Evolutionary conservation across 805 yeast species (phyloP), one percentile per base, ranked within the genome.

Genomic region (Kuraishia molischiana): DNA sequence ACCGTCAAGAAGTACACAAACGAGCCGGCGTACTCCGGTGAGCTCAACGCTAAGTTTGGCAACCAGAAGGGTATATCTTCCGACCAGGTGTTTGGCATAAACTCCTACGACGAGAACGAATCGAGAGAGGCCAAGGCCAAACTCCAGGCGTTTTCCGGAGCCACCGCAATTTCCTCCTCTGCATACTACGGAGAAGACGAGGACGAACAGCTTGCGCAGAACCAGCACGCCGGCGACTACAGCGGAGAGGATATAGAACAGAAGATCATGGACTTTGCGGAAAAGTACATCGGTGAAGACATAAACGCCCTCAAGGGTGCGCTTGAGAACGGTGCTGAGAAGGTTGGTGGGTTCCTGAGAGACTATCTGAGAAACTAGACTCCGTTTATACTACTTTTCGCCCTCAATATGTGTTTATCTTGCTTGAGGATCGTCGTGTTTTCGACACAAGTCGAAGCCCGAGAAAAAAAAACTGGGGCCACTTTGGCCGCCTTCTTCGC

Each of bases 51-150:
- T 51, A 85, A 86, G 63, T 92, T 73, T 55, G 97, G 97, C 40
- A 66, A 64, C 30, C 96, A 89, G 57, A 90, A 85, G 70, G 95
- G 89, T 35, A 92, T 92, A 45, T 92, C 97, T 0, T 89, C 97
- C 2, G 97, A 92, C 61, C 94, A 89, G 63, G 77, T 74, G 52
- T 92, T 92, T 59, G 96, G 96, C 15, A 79, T 95, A 52, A 90
- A 89, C 32, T 64, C 77, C 19, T 85, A 74, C 52, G 97, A 86
- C 51, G 82, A 83, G 46, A 68, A 67, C 2, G 84, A 85, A 29
- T 81, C 81, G 39, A 70, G 69, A 34, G 96, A 87, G 58, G 97
- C 97, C 2, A 71, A 72, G 45, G 54, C 73, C n/a, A 89, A 92
- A 51, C 66, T 92, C 39, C 86, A 80, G 56, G 64, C 80, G 3